Percentiles rank a stretch among this genome's conserved stretches.
phyloP scores from a whole-genome alignment of 805 yeast species.

The Pichia manshurica region DNA sequence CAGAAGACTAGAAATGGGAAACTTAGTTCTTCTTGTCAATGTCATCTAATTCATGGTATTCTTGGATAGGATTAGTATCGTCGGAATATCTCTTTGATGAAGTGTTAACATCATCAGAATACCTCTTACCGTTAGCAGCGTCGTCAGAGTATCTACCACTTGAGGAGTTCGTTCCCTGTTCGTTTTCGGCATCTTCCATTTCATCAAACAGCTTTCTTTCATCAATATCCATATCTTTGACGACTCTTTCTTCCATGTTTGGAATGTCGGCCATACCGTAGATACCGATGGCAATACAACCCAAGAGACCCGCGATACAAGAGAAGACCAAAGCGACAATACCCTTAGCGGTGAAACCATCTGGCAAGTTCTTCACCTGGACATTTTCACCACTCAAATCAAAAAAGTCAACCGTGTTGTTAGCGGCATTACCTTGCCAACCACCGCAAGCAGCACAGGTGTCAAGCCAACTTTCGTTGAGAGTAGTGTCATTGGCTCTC shows the following conservation, averaged over 20 bases:
- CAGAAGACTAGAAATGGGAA: too few relatives aligned
- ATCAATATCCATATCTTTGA: conserved; percentile 47
- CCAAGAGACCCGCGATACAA: conserved; percentile 76
- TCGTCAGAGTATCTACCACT: conserved; percentile 16
- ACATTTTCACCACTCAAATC: conserved; percentile 72
- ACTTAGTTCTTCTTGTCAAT: not conserved
- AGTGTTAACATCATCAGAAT: conserved; percentile 11
- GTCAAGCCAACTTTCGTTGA: conserved; percentile 55
- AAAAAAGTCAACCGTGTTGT: conserved; percentile 52
- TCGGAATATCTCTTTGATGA: conserved; percentile 8
- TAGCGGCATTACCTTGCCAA: conserved; percentile 84
- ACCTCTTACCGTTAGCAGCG: conserved; percentile 6
- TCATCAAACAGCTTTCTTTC: conserved; percentile 32
- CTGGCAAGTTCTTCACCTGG: conserved; percentile 64
- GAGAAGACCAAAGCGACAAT: conserved; percentile 91
- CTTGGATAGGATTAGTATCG: conserved; percentile 2
- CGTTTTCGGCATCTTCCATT: conserved; percentile 5
- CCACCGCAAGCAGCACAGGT: conserved; percentile 54
- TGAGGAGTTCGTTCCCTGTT: not conserved
- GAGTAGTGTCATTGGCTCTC: conserved; percentile 47
- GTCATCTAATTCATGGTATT: conserved; percentile 8
- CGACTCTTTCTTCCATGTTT: conserved; percentile 58
- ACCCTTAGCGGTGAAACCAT: conserved; percentile 93
- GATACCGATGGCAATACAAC: conserved; percentile 66
- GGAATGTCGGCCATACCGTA: conserved; percentile 85